Conservation (phyloP, 306 rosid species). For the Crotalaria pallida region DNA sequence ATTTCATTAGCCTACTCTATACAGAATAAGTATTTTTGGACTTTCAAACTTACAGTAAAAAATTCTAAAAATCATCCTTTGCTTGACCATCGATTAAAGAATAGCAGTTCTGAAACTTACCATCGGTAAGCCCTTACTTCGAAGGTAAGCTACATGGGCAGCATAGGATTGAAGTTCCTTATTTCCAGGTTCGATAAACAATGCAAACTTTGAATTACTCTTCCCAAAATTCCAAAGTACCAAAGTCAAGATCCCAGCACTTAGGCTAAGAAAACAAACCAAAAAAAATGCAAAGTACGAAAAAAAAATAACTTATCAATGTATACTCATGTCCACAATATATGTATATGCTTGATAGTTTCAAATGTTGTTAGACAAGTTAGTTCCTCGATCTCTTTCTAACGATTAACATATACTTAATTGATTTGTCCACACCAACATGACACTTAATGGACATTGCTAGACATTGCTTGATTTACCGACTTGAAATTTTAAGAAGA, state of each 20-base stretch:
- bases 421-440: no score
- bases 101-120: conserved; percentile 35
- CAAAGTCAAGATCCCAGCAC: conserved; percentile 19
- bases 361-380: no score
- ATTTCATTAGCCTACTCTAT: conserved; percentile 25
- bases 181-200: conserved; percentile 79
- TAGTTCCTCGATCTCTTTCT: no score
- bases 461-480: no score
- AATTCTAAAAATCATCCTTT: conserved; percentile 58
- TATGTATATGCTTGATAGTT: no score
- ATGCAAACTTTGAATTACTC: conserved; percentile 85
- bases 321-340: conserved; percentile 94
- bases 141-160: conserved; percentile 55
- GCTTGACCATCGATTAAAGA: conserved; percentile 26
- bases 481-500: no score
- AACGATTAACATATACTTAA: no score
- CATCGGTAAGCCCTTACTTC: conserved; percentile 80
- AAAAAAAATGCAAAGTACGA: not conserved
- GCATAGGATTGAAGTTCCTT: conserved; percentile 78
- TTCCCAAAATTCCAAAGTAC: conserved; percentile 30
- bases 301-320: conserved; percentile 45
- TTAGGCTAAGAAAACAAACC: not conserved
- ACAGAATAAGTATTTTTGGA: conserved; percentile 18
- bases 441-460: no score
- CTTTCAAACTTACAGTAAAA: not conserved